Percentiles rank a stretch among this genome's conserved stretches.
These are phyloP conservation scores for Trichosporon sp. DNA, from an alignment of 1,284 basidiomycete species.

Conservation along the genomic window DNA sequence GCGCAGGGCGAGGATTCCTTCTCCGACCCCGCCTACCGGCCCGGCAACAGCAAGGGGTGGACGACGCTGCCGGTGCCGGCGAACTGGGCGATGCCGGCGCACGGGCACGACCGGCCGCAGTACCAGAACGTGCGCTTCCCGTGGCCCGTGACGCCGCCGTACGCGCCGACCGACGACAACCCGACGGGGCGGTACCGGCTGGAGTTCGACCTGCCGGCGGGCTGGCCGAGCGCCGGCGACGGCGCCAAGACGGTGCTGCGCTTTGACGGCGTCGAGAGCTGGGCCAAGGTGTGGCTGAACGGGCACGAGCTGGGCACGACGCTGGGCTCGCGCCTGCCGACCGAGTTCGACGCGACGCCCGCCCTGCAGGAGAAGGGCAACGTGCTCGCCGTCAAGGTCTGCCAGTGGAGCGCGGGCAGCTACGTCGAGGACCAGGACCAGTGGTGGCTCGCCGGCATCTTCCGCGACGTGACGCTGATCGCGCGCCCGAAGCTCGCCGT, in stretches of 20 bases:
- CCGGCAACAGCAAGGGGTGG: constrained; percentile 3
- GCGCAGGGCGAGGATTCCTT: constrained; percentile 11
- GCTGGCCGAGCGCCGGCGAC: constrained; percentile 5
- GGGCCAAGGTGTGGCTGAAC: constrained; percentile 28
- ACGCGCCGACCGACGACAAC: constrained; percentile 18
- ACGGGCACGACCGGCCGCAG: constrained; percentile 13
- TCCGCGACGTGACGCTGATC: constrained; percentile 26
- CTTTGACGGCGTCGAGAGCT: constrained; percentile 30
- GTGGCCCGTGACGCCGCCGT: constrained; percentile 17
- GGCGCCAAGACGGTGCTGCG: constrained; percentile 19
- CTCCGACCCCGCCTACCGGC: background rate
- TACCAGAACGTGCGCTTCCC: constrained; percentile 23
- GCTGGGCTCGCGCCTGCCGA: constrained; percentile 19
- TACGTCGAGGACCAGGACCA: constrained; percentile 33
- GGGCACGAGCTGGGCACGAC: constrained; percentile 19
- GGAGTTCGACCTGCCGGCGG: constrained; percentile 7
- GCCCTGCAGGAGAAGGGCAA: constrained; percentile 6
- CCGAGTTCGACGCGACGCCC: constrained; percentile 24
- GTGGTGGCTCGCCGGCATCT: constrained; percentile 32
- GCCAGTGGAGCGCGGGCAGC: constrained; percentile 22
- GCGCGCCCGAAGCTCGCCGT: constrained; percentile 21
- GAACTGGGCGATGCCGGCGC: constrained; percentile 16
- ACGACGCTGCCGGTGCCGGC: constrained; percentile 14
- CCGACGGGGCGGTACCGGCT: constrained; percentile 19
- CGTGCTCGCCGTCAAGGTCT: constrained; percentile 19